Base-by-base conservation (phyloP, 1,139 yeast species). In the Hyphopichia fennica region DNA sequence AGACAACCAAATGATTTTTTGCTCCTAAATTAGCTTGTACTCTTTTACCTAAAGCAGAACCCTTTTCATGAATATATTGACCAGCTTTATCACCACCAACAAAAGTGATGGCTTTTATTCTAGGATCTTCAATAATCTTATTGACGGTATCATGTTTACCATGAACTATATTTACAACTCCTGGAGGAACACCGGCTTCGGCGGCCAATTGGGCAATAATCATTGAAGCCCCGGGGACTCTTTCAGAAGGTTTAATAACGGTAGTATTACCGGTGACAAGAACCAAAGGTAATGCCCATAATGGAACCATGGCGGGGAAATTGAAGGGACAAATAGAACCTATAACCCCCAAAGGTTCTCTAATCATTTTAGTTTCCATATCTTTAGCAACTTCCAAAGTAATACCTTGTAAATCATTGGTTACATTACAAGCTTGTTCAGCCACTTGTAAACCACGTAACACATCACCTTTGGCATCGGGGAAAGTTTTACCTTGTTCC, bases 291-390 rank as follows among this genome's bases (percentile, higher is more conserved):
- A 86, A 75, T 27, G 90, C 81, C 95, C 95, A 86, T 53, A 86
- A 71, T 30, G 95, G 95, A 45, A 86, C 87, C 93, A 86, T 85
- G 35, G 90, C 93, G 23, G 93, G 93, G 77, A 85, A 84, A 67
- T 84, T 84, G 65, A 81, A 81, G n/a, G 89, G 89, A 54, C 84
- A 79, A 51, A 83, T 83, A 19, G 87, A 83, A 7, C 84, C 87
- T 45, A 82, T 76, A 17, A 83, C 86, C 16, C 88, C 88, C 46
- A 75, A 62, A 25, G 80, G 80, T 54, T 75, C 80, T 53, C 93
- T 77, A 53, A 82, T 73, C 81, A 85, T 84, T 54, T 83, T 81
- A 38, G 95, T 84, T 65, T 84, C 91, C 91, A 86, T 86, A 57
- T 84, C 87, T 30, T 73, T 68, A 39, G 89, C 76, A 25, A 86